These are phyloP conservation scores for Priceomyces fermenticarens DNA, from an alignment of 805 yeast genomes.

Conservation along the genomic window DNA sequence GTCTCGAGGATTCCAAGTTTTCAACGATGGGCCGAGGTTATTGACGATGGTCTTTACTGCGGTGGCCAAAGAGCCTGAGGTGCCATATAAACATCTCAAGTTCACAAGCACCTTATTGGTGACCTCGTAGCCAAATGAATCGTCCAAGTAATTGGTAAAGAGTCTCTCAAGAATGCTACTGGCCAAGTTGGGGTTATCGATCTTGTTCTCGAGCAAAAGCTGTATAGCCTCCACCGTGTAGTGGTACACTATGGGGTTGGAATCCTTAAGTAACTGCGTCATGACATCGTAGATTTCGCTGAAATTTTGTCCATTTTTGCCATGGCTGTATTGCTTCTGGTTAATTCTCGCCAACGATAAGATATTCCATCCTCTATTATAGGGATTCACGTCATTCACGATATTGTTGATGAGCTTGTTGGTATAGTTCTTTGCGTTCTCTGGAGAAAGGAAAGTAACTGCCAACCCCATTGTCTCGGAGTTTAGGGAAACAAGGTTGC, in stretches of 20 bases:
- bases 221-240: conserved; percentile 65
- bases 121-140: conserved; percentile 37
- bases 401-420: conserved; percentile 51
- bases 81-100: conserved; percentile 29
- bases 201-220: conserved; percentile 53
- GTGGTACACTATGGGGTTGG: conserved; percentile 80
- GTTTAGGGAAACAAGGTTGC: conserved; percentile 42
- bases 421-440: conserved; percentile 16
- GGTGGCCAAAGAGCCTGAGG: conserved; percentile 19
- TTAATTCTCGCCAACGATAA: conserved; percentile 29
- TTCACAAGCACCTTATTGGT: conserved; percentile 29
- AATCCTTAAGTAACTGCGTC: conserved; percentile 64
- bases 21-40: conserved; percentile 36
- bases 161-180: conserved; percentile 34
- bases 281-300: conserved; percentile 52
- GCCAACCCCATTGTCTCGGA: conserved; percentile 60
- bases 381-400: conserved; percentile 63
- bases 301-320: conserved; percentile 16
- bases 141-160: conserved; percentile 30
- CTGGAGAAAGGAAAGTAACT: conserved; percentile 19
- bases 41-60: conserved; percentile 31
- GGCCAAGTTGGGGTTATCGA: conserved; percentile 43
- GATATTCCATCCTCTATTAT: conserved; percentile 46
- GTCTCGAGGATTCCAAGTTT: conserved; percentile 16
- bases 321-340: conserved; percentile 15